phyloP scores from a whole-genome alignment of 106 monocot genomes.

The Dendrobium huoshanense region DNA sequence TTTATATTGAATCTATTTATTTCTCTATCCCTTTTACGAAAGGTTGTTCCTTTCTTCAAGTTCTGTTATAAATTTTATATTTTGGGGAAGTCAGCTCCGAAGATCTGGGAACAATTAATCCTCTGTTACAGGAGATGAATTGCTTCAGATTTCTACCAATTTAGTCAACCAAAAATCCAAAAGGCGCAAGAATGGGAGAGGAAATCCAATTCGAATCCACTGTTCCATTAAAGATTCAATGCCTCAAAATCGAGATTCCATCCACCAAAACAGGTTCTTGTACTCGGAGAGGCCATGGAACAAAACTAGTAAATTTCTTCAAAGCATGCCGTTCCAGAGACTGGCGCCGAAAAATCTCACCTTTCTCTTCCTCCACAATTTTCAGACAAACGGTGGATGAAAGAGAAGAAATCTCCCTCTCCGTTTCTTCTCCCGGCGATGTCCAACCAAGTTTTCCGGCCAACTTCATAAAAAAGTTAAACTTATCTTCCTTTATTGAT shows the following conservation, averaged over 20 bases:
- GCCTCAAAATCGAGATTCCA: conserved; percentile 3
- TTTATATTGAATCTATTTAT: not conserved
- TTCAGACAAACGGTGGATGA: conserved; percentile 4
- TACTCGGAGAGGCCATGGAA: not conserved
- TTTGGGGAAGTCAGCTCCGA: not conserved
- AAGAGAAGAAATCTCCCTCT: conserved; percentile 26
- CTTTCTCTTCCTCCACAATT: not conserved
- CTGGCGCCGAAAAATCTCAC: not conserved
- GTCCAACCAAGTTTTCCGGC: not conserved
- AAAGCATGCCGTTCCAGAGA: not conserved
- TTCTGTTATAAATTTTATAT: not conserved
- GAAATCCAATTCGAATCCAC: not conserved
- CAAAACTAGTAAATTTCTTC: not conserved
- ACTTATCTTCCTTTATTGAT: not conserved
- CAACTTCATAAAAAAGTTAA: conserved; percentile 16
- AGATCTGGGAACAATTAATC: not conserved
- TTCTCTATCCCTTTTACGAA: not conserved
- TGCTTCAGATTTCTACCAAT: too few relatives aligned
- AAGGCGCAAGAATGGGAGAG: not conserved
- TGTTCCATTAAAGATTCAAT: not conserved
- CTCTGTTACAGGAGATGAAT: not conserved
- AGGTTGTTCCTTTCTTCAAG: not conserved
- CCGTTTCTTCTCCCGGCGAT: conserved; percentile 10
- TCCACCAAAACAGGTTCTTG: not conserved
- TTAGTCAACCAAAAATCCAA: not conserved